Evolutionary conservation across 371 early-diverging fungal species (phyloP), one percentile per base, ranked within the genome.

Genomic region (Cladochytrium tenue): DNA sequence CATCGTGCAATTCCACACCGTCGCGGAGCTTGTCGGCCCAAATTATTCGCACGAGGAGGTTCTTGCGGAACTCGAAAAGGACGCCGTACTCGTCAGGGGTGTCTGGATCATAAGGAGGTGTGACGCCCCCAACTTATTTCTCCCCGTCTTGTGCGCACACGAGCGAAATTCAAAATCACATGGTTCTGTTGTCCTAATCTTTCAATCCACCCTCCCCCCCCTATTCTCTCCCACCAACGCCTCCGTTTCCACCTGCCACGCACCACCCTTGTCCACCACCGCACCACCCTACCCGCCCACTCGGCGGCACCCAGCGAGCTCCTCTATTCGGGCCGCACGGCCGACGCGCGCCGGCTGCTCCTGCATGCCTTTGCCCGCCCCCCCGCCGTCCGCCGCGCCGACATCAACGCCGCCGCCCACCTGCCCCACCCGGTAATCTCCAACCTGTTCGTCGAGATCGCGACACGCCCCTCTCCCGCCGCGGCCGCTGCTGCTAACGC

Each of bases 21-120:
- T 77, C 31, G 3, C 30, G 32, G 62, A 75, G 32, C 28, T 69
- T 17, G 53, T 76, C 26, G 63, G 66, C 3, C 27, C 32, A 25
- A 31, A 23, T 17, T 60, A 57, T 32, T 33, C 55, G 23, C 71
- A 73, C 20, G 58, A 32, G 2, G 75, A 73, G n/a, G 20, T 77
- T 5, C 33, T 75, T 10, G 60, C 50, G 17, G 74, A 56, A 28
- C 67, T 81, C n/a, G 63, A 67, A 36, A 30, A 58, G 23, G 58
- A 71, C 13, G 78, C 76, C 4, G 74, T 78, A 15, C 60, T 77
- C 0, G 75, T 81, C 13, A 60, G 71, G 20, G 79, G 82, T 0
- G 69, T 74, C 23, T 81, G 82, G 82, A 67, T 81, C 26, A 13
- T 64, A 17, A n/a, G n/a, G n/a, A n/a, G n/a, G n/a, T n/a, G n/a